Base-by-base conservation (phyloP, 495 filamentous ascomycete species). In the Venustampulla echinocandica region DNA sequence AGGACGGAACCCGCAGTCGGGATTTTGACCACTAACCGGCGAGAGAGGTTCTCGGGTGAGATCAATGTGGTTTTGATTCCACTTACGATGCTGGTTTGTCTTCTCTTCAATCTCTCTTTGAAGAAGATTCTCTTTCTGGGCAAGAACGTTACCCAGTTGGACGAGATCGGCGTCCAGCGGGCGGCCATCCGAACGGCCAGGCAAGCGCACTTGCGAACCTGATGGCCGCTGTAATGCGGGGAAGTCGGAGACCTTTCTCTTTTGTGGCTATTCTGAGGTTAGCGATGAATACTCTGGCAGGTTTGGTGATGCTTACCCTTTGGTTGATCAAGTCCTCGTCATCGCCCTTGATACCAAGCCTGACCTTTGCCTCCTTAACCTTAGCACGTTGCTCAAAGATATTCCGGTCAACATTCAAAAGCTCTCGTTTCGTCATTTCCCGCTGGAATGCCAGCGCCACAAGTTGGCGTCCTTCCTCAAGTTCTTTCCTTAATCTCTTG, bases 291-390 rank as follows among this genome's bases (percentile, higher is more conserved):
- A 25, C 27, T 13, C 52, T 42, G 32, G 41, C 45, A 34, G 27
- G 10, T 5, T 14, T 30, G 10, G 15, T 22, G 42, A 3, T 32
- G 38, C 76, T 65, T 68, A 90, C 87, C 78, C 92, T 92, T 58
- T 90, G 84, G 64, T 90, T 90, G 69, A 93, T 81, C 54, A 97
- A 77, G 57, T 96, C 90, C 54, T 97, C 93, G 62, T 97, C 92
- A 48, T 90, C 86, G 44, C 79, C 81, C 71, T 90, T 95, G 68
- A 95, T 85, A 53, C 82, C 80, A 41, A 94, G 75, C 60, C 85
- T 88, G 57, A 84, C 74, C 71, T 96, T 96, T 58, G 81, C 79
- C 45, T 90, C 80, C 70, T 90, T 90, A 39, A 96, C 75, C 57
- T 79, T 76, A 30, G 74, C 68, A 23, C 93, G 79, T 56, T 89